Evolutionary conservation across 352 stramenopile species (phyloP), one percentile per base, ranked within the genome.

Genomic region (Globisporangium irregulare): DNA sequence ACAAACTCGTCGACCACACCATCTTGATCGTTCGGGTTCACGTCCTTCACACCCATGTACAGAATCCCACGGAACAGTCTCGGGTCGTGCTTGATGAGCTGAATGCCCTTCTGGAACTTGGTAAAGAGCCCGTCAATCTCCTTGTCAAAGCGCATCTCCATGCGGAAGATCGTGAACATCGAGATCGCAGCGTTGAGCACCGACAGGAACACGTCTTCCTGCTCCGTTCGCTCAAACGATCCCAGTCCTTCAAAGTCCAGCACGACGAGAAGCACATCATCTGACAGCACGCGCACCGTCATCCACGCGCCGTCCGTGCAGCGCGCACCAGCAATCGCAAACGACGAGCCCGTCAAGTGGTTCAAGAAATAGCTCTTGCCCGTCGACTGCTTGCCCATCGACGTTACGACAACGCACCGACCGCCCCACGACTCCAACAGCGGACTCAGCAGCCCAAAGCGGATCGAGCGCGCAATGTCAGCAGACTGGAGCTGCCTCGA

Each of bases 301-400:
- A 91, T 88, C 81, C 84, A 92, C 2, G 81, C 81, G 3, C 84
- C 84, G 71, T 92, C 80, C 0, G 81, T 90, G 59, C 83, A 90
- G 14, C 81, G 76, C 10, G 77, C 76, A 18, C 81, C 83, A 61
- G 83, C 70, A 58, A 89, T 92, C 3, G 83, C 82, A 73, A 91
- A 93, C 25, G 84, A 93, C 1, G 78, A 89, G 18, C 85, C 82
- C 0, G 81, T 91, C 65, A 93, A 61, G 56, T 92, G 85, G 27
- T 93, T 93, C 1, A 94, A 59, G 27, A 90, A 92, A 56, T 92
- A 94, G 56, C 82, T 91, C 48, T 93, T 92, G 3, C 85, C 85
- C 2, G 85, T 93, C 1, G 85, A 93, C 53, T 93, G 85, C 34
- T 71, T 71, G 2, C 60, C 67, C 67, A 72, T 65, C 9, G 67